phyloP scores from a whole-genome alignment of 2,329 filamentous ascomycete species.

The Fusarium sambucinum region DNA sequence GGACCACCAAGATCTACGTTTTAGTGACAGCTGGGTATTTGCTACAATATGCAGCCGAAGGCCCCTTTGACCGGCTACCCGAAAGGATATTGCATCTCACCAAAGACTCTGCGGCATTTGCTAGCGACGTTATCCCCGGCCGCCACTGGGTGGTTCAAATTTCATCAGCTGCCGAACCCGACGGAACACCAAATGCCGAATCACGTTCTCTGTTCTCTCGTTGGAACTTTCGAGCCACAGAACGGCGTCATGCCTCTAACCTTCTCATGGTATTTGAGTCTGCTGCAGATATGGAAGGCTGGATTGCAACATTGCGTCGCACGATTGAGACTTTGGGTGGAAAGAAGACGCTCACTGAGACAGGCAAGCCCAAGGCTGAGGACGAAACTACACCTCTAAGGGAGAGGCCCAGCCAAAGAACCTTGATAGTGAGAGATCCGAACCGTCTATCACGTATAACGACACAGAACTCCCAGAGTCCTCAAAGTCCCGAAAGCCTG shows the following conservation, averaged over 20 bases:
- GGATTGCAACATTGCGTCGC: slow-evolving; percentile 75
- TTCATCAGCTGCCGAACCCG: slow-evolving; percentile 72
- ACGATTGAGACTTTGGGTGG: slow-evolving; percentile 79
- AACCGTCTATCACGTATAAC: slow-evolving; percentile 58
- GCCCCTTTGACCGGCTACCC: slow-evolving; percentile 76
- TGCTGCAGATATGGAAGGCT: slow-evolving; percentile 80
- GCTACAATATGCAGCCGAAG: slow-evolving; percentile 79
- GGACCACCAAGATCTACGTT: slow-evolving; percentile 79
- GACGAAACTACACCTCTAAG: slow-evolving; percentile 52
- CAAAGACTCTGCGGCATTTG: slow-evolving; percentile 83
- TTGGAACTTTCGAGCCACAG: slow-evolving; percentile 66
- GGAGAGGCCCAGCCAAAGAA: slow-evolving; percentile 60
- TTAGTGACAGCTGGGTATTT: slow-evolving; percentile 78
- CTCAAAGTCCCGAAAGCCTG: slow-evolving; percentile 18
- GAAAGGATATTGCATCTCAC: slow-evolving; percentile 79
- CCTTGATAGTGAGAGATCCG: slow-evolving; percentile 61
- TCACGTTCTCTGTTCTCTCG: slow-evolving; percentile 74
- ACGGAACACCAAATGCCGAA: slow-evolving; percentile 63
- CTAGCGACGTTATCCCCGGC: slow-evolving; percentile 82
- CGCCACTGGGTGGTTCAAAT: slow-evolving; percentile 85
- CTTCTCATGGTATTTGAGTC: slow-evolving; percentile 79
- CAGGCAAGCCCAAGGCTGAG: slow-evolving; percentile 63
- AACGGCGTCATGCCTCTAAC: slow-evolving; percentile 70
- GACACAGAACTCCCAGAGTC: slow-evolving; percentile 35
- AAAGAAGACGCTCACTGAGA: slow-evolving; percentile 72